Base-by-base conservation (phyloP, 371 early-diverging fungal species). In the Dichotomocladium elegans region DNA sequence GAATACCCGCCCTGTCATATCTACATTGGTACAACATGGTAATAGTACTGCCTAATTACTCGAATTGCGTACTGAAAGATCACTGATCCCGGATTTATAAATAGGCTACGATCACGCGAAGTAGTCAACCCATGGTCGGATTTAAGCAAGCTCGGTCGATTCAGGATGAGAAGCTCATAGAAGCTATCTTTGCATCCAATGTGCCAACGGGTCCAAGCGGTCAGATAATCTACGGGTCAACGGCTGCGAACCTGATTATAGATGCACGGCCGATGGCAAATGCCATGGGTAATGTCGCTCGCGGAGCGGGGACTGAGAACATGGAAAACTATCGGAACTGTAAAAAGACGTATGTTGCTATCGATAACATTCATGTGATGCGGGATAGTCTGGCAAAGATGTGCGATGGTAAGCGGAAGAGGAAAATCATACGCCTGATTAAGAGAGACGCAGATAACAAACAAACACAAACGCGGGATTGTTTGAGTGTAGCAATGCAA, bases 341-440 rank as follows among this genome's bases (percentile, higher is more conserved):
- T 55, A 85, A 88, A 65, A 85, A 92, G 47, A 77, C 74, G 43
- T 94, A 90, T 62, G 79, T 93, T 60, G 94, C 94, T 1, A 96
- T 98, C 55, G 97, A 95, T 53, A 98, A 98, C 61, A 98, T 98
- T 58, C 99, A 98, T 60, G 96, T 96, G 7, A 93, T 98, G 85
- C 73, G 98, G 26, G 96, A 94, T 41, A 89, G 90, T 55, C 63
- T 93, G 57, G 80, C 82, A 52, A 88, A 86, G 55, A 64, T 96
- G 43, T 80, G 90, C 17, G 95, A 94, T 60, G 92, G 89, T 89
- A 80, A 56, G 47, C 8, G 8, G 27, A 3, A 22, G 45, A 43
- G 6, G 24, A 44, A 28, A n/a, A 1, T 10, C 11, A 9, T 15
- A 30, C 19, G 7, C 24, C 4, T 35, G 3, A 11, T 37, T 14